These are phyloP conservation scores for Linnemannia elongata DNA, from an alignment of 192 early-diverging fungal species.

Conservation along the genomic window DNA sequence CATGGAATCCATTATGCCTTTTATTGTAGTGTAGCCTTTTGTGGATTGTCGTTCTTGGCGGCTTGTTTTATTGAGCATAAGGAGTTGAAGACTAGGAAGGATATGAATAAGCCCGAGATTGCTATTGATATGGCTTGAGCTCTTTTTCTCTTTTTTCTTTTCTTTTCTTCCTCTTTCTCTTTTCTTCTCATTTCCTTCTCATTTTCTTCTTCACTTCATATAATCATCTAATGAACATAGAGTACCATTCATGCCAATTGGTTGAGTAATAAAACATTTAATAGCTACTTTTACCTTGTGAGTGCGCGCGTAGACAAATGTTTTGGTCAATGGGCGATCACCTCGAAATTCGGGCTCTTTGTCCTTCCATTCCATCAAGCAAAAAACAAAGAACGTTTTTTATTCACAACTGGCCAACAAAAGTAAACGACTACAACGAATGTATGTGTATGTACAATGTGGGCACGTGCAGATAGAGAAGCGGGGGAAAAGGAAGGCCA, in stretches of 20 bases:
- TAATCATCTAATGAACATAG: neutral
- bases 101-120: constrained; percentile 15
- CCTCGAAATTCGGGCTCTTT: neutral
- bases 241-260: neutral
- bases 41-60: neutral
- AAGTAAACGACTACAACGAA: neutral
- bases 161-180: neutral
- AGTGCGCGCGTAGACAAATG: too few relatives aligned
- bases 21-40: constrained; percentile 1
- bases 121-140: constrained; percentile 17
- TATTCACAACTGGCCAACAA: neutral
- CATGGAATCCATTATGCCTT: neutral
- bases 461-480: neutral
- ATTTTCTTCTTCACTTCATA: neutral
- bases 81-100: constrained; percentile 31
- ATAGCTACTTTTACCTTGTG: too few relatives aligned
- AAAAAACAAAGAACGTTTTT: neutral
- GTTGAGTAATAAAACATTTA: neutral
- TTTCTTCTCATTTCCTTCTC: neutral
- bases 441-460: neutral
- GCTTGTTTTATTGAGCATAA: constrained; percentile 20
- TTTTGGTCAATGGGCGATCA: too few relatives aligned
- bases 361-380: neutral
- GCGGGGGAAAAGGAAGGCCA: neutral
- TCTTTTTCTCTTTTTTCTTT: neutral